These are phyloP conservation scores for Amphirosellinia nigrospora DNA, from an alignment of 495 filamentous ascomycete species.

Conservation along the genomic window DNA sequence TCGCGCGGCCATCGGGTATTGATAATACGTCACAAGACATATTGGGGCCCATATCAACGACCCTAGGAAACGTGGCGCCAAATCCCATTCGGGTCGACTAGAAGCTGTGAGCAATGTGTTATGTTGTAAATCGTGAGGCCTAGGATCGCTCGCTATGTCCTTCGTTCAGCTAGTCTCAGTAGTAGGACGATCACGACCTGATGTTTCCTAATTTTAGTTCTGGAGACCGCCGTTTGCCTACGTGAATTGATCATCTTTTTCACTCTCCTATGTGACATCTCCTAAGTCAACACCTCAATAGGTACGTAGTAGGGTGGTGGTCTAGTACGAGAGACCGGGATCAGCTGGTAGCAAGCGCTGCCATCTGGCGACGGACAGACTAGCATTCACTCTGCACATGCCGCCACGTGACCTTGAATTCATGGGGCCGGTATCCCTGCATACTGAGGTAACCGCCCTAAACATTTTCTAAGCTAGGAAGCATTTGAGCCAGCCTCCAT, in stretches of 20 bases:
- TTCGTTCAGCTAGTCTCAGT: not conserved
- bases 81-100: too few species aligned
- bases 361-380: not conserved
- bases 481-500: not conserved
- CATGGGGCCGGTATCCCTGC: not conserved
- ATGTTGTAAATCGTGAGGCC: not conserved
- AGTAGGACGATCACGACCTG: not conserved
- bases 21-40: not conserved
- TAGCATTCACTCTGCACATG: not conserved
- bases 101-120: not conserved
- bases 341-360: not conserved
- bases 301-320: not conserved
- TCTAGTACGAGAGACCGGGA: too few species aligned
- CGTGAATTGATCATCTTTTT: not conserved
- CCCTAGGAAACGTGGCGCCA: not conserved
- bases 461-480: constrained; percentile 4
- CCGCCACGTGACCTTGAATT: constrained; percentile 1
- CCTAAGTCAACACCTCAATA: too few species aligned
- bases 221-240: not conserved
- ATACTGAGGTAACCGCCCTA: not conserved
- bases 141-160: too few species aligned
- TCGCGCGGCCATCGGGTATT: not conserved
- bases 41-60: not conserved
- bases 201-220: not conserved
- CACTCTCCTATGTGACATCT: too few species aligned